Evolutionary conservation across 768 basidiomycete species (phyloP).

Genomic region (Dioszegia hungarica): DNA sequence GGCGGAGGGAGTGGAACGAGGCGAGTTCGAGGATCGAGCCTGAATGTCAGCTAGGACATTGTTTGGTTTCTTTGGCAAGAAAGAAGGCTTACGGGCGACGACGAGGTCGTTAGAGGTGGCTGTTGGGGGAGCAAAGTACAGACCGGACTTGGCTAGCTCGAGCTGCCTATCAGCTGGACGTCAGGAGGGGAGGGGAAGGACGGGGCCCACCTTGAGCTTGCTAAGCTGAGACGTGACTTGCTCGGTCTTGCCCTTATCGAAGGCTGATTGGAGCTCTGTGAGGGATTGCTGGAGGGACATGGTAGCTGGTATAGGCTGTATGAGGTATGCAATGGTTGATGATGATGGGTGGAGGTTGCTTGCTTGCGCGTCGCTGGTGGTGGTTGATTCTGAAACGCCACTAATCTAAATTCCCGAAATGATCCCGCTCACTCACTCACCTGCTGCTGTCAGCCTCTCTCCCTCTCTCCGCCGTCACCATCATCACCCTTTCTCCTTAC

Average conservation of each 20-base stretch:
- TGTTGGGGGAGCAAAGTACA: constrained; percentile 33
- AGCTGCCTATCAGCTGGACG: constrained; percentile 15
- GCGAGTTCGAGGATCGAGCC: constrained; percentile 95
- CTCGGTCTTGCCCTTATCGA: constrained; percentile 25
- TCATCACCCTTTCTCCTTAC: too few species aligned
- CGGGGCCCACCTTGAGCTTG: constrained; percentile 29
- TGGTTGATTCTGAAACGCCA: not conserved
- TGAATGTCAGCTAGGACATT: constrained; percentile 45
- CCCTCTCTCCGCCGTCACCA: too few species aligned
- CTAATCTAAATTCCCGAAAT: not conserved
- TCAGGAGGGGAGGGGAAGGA: too few species aligned
- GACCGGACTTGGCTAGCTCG: constrained; percentile 34
- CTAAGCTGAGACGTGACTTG: constrained; percentile 19
- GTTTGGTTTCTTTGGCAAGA: too few species aligned
- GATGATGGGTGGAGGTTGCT: not conserved
- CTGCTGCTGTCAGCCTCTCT: too few species aligned
- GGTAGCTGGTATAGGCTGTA: constrained; percentile 13
- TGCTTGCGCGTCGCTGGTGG: constrained; percentile 2
- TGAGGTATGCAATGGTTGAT: not conserved
- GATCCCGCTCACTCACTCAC: not conserved
- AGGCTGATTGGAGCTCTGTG: constrained; percentile 29
- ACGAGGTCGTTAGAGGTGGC: constrained; percentile 28
- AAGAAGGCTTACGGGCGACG: constrained; percentile 25
- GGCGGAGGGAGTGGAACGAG: constrained; percentile 85
- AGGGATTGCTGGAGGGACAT: constrained; percentile 40